Conservation (phyloP, 345 rosid genomes). For the Arabidopsis arenosa region DNA sequence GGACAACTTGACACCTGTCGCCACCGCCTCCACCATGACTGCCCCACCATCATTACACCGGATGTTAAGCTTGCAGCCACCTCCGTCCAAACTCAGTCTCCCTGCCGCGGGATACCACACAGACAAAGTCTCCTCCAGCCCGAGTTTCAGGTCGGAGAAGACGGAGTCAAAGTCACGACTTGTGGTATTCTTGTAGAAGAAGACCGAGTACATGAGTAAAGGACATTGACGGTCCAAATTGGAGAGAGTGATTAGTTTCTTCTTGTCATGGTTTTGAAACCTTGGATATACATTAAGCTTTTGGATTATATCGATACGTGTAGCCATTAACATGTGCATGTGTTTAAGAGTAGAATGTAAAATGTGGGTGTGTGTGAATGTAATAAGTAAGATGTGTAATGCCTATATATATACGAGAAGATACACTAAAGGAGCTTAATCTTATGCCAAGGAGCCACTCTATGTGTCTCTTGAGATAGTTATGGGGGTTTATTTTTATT, state of each 20-base stretch:
- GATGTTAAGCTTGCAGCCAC: constrained; percentile 58
- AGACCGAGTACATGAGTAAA: constrained; percentile 61
- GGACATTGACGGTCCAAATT: constrained; percentile 79
- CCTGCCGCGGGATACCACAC: constrained; percentile 71
- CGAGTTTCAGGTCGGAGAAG: constrained; percentile 56
- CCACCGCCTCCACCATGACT: constrained; percentile 59
- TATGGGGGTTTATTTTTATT: constrained; percentile 26
- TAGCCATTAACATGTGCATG: constrained; percentile 39
- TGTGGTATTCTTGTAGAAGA: constrained; percentile 57
- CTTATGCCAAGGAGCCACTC: constrained; percentile 43
- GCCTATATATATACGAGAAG: constrained; percentile 33
- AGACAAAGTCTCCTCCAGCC: constrained; percentile 63
- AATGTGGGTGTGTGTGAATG: constrained; percentile 30
- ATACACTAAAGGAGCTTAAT: constrained; percentile 29
- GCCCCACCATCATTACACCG: constrained; percentile 65
- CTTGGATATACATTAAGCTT: constrained; percentile 41
- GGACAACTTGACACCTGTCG: constrained; percentile 48
- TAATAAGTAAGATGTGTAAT: constrained; percentile 29
- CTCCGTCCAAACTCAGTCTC: constrained; percentile 53
- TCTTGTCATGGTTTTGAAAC: constrained; percentile 38
- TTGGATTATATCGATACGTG: constrained; percentile 39
- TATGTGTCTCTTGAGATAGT: constrained; percentile 45
- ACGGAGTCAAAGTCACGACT: constrained; percentile 44
- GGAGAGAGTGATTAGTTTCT: constrained; percentile 51
- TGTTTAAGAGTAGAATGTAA: constrained; percentile 26